Percentiles rank a stretch among this genome's conserved stretches.
Evolutionary conservation across 768 basidiomycete species (phyloP).

Genomic region (Rhodotorula diobovata): DNA sequence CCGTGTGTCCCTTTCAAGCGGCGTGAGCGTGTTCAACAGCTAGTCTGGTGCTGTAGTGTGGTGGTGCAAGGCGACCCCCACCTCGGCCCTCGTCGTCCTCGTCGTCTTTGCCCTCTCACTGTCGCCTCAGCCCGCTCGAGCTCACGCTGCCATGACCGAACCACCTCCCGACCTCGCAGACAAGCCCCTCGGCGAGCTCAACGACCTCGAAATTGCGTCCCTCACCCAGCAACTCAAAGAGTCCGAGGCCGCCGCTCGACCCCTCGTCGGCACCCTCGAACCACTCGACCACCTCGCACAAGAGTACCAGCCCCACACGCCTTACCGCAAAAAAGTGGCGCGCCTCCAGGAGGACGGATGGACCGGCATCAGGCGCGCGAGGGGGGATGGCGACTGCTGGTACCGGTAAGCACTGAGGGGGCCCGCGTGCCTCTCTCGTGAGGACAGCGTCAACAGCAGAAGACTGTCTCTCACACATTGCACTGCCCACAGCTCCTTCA

Average conservation of each 20-base stretch:
- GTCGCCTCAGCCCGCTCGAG: too few species aligned
- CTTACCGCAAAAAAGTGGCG: constrained; percentile 70
- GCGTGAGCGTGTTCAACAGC: too few species aligned
- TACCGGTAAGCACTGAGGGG: constrained; percentile 59
- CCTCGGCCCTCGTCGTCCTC: not conserved
- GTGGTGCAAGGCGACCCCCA: not conserved
- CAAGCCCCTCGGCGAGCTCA: constrained; percentile 20
- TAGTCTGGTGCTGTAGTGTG: too few species aligned
- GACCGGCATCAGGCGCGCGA: constrained; percentile 62
- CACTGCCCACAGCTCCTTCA: constrained; percentile 58
- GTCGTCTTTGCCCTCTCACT: too few species aligned
- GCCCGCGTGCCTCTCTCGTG: not conserved
- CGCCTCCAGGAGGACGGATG: constrained; percentile 64
- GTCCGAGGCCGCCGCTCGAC: constrained; percentile 31
- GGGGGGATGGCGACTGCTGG: constrained; percentile 79
- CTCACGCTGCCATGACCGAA: not conserved
- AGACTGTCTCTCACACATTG: not conserved
- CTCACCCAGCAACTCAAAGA: constrained; percentile 34
- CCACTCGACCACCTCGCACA: constrained; percentile 44
- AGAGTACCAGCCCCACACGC: constrained; percentile 42
- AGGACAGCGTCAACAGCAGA: too few species aligned
- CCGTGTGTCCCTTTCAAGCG: too few species aligned
- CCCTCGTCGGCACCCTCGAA: constrained; percentile 47
- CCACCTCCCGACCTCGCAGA: not conserved
- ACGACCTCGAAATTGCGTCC: constrained; percentile 34